These are phyloP conservation scores for Suillus occidentalis DNA, from an alignment of 768 basidiomycete species.

Conservation along the genomic window DNA sequence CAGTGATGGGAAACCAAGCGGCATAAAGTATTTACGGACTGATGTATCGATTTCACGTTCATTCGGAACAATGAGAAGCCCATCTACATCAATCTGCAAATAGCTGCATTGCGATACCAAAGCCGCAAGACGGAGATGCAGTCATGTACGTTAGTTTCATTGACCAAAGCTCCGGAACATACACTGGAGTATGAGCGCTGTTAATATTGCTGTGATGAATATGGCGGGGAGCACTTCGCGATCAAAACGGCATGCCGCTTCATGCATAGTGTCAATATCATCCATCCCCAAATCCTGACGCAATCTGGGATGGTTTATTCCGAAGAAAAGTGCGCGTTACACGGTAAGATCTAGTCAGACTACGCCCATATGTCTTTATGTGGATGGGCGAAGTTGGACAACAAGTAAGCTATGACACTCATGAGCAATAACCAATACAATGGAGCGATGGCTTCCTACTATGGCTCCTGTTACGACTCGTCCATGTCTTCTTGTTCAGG, in stretches of 20 bases:
- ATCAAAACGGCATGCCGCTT: background rate
- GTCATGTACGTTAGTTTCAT: background rate
- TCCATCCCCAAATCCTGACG: background rate
- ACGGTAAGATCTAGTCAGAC: background rate
- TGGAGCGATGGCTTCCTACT: background rate
- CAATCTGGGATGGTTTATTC: background rate
- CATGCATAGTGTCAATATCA: background rate
- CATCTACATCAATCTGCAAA: background rate
- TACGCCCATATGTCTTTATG: background rate
- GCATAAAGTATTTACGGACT: background rate
- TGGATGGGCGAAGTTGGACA: background rate
- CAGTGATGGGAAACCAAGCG: background rate
- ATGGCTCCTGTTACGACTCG: slow-evolving; percentile 12
- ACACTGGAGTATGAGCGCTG: background rate
- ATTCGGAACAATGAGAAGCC: background rate
- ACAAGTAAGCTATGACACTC: background rate
- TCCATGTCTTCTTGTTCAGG: slow-evolving; percentile 47
- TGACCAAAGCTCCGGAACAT: background rate
- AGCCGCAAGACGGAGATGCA: background rate
- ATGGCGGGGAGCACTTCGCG: background rate
- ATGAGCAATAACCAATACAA: background rate
- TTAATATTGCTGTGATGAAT: too few relatives aligned
- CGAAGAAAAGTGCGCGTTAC: background rate
- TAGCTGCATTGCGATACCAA: background rate
- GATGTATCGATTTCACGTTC: background rate